Conservation (phyloP, 192 early-diverging fungal genomes). For the Podochytrium sp. region DNA sequence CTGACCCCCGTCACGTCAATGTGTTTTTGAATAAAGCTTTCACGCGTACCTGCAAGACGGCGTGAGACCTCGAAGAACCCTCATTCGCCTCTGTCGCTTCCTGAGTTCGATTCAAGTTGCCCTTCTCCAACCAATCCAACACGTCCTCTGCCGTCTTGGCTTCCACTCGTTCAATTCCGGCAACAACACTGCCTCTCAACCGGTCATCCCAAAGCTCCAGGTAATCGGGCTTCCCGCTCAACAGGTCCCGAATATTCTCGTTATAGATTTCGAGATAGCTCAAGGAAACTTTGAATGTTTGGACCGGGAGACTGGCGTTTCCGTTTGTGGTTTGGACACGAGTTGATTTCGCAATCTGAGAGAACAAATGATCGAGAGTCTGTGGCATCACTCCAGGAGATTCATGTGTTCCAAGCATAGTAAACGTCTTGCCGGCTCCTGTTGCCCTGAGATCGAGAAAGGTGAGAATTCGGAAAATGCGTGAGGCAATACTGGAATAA, state of each 20-base stretch:
- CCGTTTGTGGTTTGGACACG: constrained; percentile 2
- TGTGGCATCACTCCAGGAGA: constrained; percentile 73
- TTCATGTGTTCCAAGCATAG: constrained; percentile 68
- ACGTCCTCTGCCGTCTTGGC: constrained; percentile 66
- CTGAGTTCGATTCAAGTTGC: constrained; percentile 76
- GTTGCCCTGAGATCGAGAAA: constrained; percentile 47
- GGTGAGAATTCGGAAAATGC: not conserved
- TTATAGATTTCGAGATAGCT: constrained; percentile 65
- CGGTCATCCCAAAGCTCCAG: constrained; percentile 79
- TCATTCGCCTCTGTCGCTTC: constrained; percentile 78
- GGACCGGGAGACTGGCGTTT: not conserved
- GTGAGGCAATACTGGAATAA: not conserved
- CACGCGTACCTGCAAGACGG: constrained; percentile 80
- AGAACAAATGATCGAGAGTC: constrained; percentile 70
- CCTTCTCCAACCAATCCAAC: constrained; percentile 50
- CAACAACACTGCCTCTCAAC: constrained; percentile 64
- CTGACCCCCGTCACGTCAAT: no score
- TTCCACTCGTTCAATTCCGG: constrained; percentile 63
- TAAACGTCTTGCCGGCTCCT: constrained; percentile 88
- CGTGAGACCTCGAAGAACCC: constrained; percentile 75
- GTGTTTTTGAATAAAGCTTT: not conserved
- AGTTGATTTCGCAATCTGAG: constrained; percentile 38
- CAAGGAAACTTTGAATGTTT: constrained; percentile 41
- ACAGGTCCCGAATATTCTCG: constrained; percentile 65
- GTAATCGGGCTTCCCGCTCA: constrained; percentile 51